Evolutionary conservation across 1,284 basidiomycete genomes (phyloP).

Genomic region (Ganoderma lingzhi): DNA sequence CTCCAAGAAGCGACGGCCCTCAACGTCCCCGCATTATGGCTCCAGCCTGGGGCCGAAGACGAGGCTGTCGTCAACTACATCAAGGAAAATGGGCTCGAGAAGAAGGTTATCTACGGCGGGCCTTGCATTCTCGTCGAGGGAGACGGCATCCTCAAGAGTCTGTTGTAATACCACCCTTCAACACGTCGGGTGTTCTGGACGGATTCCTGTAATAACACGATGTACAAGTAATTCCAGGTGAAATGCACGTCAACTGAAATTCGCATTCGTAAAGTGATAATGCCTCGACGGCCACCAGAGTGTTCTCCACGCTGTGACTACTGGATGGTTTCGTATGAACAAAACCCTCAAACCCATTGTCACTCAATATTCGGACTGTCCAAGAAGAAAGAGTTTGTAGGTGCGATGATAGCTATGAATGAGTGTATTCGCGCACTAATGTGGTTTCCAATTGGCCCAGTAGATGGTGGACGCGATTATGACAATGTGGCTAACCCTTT

Average conservation of each 20-base stretch:
- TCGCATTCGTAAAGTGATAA: background rate
- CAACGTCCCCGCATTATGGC: conserved; percentile 76
- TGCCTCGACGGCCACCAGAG: background rate
- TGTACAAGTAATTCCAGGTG: background rate
- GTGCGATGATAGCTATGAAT: background rate
- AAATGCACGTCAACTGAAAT: background rate
- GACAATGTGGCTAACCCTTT: background rate
- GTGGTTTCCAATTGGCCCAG: background rate
- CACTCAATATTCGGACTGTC: background rate
- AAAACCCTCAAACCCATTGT: background rate
- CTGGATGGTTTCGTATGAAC: background rate
- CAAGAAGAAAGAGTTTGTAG: background rate
- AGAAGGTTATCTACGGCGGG: conserved; percentile 76
- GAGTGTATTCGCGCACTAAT: background rate
- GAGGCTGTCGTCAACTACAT: conserved; percentile 59
- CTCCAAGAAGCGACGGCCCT: conserved; percentile 71
- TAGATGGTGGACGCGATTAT: background rate
- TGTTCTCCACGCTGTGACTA: background rate
- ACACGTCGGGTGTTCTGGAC: background rate
- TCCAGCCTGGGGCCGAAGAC: conserved; percentile 87
- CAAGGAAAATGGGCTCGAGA: conserved; percentile 59
- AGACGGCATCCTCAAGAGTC: conserved; percentile 55
- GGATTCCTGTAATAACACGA: background rate
- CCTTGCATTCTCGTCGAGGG: conserved; percentile 79
- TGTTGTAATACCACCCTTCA: conserved; percentile 26